These are phyloP conservation scores for Herpetomonas muscarum DNA, from an alignment of 208 protist genomes.

Conservation along the genomic window DNA sequence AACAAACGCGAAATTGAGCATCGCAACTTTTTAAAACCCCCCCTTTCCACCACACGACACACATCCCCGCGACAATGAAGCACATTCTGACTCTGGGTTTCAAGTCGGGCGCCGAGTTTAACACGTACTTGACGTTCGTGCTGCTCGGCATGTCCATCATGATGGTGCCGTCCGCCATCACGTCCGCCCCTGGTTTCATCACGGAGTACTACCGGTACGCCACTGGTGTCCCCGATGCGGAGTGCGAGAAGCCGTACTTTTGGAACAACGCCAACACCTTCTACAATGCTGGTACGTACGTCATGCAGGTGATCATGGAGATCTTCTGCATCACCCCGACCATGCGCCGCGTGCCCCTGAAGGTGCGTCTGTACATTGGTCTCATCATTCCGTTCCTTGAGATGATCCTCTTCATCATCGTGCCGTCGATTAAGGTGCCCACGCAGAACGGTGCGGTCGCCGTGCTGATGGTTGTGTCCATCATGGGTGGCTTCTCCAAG, in stretches of 20 bases:
- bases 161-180: constrained; percentile 83
- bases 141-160: constrained; percentile 83
- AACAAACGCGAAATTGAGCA: too few species aligned
- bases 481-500: constrained; percentile 60
- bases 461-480: constrained; percentile 56
- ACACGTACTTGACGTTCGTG: constrained; percentile 77
- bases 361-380: constrained; percentile 39
- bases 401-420: constrained; percentile 52
- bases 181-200: constrained; percentile 75
- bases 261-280: constrained; percentile 79
- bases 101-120: constrained; percentile 50
- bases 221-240: constrained; percentile 36
- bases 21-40: too few species aligned
- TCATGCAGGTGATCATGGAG: constrained; percentile 52
- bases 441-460: constrained; percentile 53
- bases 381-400: constrained; percentile 50
- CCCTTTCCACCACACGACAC: too few species aligned
- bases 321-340: constrained; percentile 37
- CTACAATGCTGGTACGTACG: constrained; percentile 72
- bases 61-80: too few species aligned
- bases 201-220: constrained; percentile 72
- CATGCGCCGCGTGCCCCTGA: constrained; percentile 49
- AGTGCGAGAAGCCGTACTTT: constrained; percentile 33
- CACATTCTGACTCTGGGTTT: too few species aligned
- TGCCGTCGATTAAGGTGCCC: constrained; percentile 33